Base-by-base conservation (phyloP, 805 yeast species). In the Candida xiaguanensis region DNA sequence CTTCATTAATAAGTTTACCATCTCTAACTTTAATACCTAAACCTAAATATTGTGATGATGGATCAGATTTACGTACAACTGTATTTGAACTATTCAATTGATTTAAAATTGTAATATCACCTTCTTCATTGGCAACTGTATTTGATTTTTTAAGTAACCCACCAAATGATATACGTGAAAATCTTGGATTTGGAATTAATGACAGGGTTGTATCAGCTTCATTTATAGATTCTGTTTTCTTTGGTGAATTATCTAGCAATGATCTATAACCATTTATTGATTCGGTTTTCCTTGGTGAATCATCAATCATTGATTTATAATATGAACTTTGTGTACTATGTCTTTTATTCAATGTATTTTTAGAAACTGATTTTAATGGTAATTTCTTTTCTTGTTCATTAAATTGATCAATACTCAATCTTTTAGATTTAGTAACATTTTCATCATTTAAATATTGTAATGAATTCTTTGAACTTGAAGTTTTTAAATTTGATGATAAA, bases 151-250 rank as follows among this genome's bases (percentile, higher is more conserved):
- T 16, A 45, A 40, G 57, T 45, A 67, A 48, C 2, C 68, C 72
- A 36, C 66, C 65, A 48, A 69, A 65, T 0, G 74, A 67, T 37
- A 69, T 56, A 26, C 63, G 54, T 0, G 74, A 69, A 40, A 69
- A 69, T 25, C 67, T 49, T 8, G 73, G 73, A 37, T 69, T 68
- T 5, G 74, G 74, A 34, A 39, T 39, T 18, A 27, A 36, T 36
- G 28, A 33, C 12, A 25, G 31, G 13, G 35, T 43, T 37, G 31
- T 43, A 9, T 29, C 29, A 11, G 17, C 40, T 16, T 31, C 42
- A 20, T 26, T 35, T 11, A 13, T 12, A 18, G 15, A 5, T 15
- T 25, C 32, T 4, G 9, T 3, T n/a, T 27, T 24, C 2, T 9
- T 13, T 12, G 12, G 16, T 22, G 22, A 20, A 20, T 9, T 20